These are phyloP conservation scores for Vickermania ingenoplastis DNA, from an alignment of 208 protist genomes.

Conservation along the genomic window DNA sequence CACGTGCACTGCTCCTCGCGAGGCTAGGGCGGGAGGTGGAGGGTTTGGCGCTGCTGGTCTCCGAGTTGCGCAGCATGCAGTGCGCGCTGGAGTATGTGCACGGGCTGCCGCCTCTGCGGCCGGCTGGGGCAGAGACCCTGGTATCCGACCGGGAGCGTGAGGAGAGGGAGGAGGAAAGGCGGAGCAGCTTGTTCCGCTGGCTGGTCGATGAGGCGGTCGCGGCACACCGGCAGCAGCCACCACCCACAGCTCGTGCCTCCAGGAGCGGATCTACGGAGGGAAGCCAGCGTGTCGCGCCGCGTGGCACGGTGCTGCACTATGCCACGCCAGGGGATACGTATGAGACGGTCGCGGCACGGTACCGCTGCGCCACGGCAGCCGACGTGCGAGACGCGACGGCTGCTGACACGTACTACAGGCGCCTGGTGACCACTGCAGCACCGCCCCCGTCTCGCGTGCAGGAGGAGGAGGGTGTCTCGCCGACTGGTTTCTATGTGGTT, in stretches of 20 bases:
- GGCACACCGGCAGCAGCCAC: background rate
- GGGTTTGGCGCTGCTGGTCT: slow-evolving; percentile 55
- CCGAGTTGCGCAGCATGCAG: slow-evolving; percentile 38
- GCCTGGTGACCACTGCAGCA: background rate
- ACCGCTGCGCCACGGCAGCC: slow-evolving; percentile 17
- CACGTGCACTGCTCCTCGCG: slow-evolving; percentile 56
- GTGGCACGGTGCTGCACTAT: slow-evolving; percentile 16
- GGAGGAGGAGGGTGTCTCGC: background rate
- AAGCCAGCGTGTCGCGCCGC: background rate
- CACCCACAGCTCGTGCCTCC: slow-evolving; percentile 10
- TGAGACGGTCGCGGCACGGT: slow-evolving; percentile 28
- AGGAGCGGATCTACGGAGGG: background rate
- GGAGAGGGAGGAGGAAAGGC: background rate
- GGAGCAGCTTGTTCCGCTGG: background rate
- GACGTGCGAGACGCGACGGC: slow-evolving; percentile 9
- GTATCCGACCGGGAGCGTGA: background rate
- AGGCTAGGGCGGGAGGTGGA: slow-evolving; percentile 76
- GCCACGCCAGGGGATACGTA: slow-evolving; percentile 36
- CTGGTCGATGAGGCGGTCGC: background rate
- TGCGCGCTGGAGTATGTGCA: slow-evolving; percentile 33
- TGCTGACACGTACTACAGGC: background rate
- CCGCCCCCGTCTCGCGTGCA: background rate
- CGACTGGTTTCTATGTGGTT: background rate
- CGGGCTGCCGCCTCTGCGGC: slow-evolving; percentile 17
- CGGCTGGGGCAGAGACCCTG: too few relatives aligned